Conservation (phyloP, 2,329 filamentous ascomycete species). For the Westerdykella sp. region DNA sequence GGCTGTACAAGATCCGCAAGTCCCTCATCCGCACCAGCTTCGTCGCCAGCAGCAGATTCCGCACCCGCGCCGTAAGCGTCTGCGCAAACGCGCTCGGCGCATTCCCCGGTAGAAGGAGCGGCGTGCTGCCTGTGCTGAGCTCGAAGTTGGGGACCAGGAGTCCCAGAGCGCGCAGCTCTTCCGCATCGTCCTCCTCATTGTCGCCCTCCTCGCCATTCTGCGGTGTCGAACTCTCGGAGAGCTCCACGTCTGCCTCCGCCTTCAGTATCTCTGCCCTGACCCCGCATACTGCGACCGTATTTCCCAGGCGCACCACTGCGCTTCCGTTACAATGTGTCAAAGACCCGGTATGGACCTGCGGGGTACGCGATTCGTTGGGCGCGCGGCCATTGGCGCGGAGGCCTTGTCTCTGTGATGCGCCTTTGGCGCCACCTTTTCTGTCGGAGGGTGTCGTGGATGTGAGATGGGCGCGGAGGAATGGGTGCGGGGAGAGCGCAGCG, state of each 20-base stretch:
- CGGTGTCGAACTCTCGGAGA: conserved; percentile 41
- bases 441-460: conserved; percentile 45
- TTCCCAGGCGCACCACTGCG: conserved; percentile 78
- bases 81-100: conserved; percentile 77
- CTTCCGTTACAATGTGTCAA: conserved; percentile 87
- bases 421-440: conserved; percentile 24
- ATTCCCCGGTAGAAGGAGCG: conserved; percentile 75
- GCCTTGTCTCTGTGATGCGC: conserved; percentile 37
- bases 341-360: conserved; percentile 75
- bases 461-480: conserved; percentile 86
- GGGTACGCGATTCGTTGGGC: conserved; percentile 61
- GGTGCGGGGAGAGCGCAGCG: conserved; percentile 80
- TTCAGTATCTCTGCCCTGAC: conserved; percentile 79
- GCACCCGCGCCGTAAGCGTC: conserved; percentile 73
- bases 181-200: conserved; percentile 15
- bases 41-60: conserved; percentile 67
- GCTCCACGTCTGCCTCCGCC: conserved; percentile 63
- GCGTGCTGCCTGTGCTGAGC: conserved; percentile 82
- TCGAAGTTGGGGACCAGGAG: conserved; percentile 92
- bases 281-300: conserved; percentile 92
- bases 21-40: conserved; percentile 60
- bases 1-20: conserved; percentile 65
- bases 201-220: conserved; percentile 4
- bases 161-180: conserved; percentile 49
- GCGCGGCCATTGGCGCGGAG: conserved; percentile 76